Evolutionary conservation across 495 filamentous ascomycete genomes (phyloP), one percentile per base, ranked within the genome.

Genomic region (Entonaema liquescens): DNA sequence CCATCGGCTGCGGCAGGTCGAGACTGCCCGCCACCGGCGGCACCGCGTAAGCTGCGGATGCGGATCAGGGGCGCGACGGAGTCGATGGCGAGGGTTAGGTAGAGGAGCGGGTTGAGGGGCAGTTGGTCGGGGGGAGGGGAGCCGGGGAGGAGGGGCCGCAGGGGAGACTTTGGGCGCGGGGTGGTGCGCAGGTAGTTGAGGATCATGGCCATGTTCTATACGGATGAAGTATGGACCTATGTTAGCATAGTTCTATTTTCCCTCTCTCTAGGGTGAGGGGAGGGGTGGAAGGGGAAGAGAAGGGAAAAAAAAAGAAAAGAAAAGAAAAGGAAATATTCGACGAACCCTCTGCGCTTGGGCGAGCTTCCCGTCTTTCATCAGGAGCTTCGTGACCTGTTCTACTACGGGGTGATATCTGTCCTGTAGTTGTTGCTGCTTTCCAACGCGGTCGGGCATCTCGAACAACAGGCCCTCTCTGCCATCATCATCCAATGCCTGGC

Each of bases 291-390:
- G 26, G 9, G 15, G 26, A 15, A 71, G 26, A 19, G n/a, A 26
- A 19, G 6, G 35, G 12, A 23, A 23, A 65, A 57, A 68, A 13
- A 25, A 13, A 40, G 13, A 31, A 19, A 8, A 74, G 70, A 57
- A 57, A 12, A 57, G 23, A 26, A 26, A 38, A 28, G 0, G 35
- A 11, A 26, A 59, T 58, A 38, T 40, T 25, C 72, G 58, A 73
- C 87, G 50, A 86, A 97, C 93, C 86, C 89, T 89, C 78, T 97
- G 91, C 21, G 93, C 94, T 79, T 84, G 83, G 73, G 88, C 87
- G 74, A 94, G 83, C 80, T 97, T 97, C 53, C 95, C 95, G 80
- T 97, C 86, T 67, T 83, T 81, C 95, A 98, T 99, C 59, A 99
- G 68, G 59, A 97, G 85, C 79, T 93, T 94, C 17, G 93, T 97